Percentiles rank a stretch among this genome's conserved stretches.
Conservation (phyloP, 176 grass and related monocot species). For the Aegilops bicornis region DNA sequence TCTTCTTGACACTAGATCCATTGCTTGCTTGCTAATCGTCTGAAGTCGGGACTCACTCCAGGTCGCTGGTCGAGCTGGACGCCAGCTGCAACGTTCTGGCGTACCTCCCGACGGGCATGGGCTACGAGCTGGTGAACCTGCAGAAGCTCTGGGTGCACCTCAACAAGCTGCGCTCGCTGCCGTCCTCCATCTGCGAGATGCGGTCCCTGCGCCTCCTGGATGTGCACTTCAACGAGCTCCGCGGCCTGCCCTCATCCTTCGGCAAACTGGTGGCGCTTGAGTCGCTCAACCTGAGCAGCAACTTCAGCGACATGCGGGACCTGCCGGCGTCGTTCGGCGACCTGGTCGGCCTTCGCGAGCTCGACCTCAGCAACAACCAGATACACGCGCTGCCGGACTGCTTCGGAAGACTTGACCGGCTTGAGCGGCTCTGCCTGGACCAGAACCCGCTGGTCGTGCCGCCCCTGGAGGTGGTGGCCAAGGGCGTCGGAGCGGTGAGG, state of each 20-base stretch:
- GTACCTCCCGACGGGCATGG: conserved; percentile 86
- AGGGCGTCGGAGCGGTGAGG: conserved; percentile 44
- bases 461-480: conserved; percentile 49
- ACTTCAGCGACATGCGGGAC: conserved; percentile 81
- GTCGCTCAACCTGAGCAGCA: conserved; percentile 78
- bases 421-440: conserved; percentile 65
- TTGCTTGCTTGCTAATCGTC: background rate
- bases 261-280: conserved; percentile 73
- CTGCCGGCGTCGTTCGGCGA: conserved; percentile 65
- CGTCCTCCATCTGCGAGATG: conserved; percentile 86
- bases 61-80: conserved; percentile 74
- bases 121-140: conserved; percentile 62
- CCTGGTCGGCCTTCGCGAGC: conserved; percentile 61
- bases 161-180: conserved; percentile 84
- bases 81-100: conserved; percentile 77
- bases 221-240: conserved; percentile 87
- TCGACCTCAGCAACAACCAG: conserved; percentile 98
- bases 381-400: conserved; percentile 69
- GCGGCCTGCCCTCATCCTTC: conserved; percentile 61
- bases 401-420: conserved; percentile 56
- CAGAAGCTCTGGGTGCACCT: conserved; percentile 67
- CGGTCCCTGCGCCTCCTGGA: conserved; percentile 60
- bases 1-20: background rate
- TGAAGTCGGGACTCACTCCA: conserved; percentile 23
- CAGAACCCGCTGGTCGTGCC: conserved; percentile 78